Evolutionary conservation across 306 rosid species (phyloP), one percentile per base, ranked within the genome.

Genomic region (Vigna hirtella): DNA sequence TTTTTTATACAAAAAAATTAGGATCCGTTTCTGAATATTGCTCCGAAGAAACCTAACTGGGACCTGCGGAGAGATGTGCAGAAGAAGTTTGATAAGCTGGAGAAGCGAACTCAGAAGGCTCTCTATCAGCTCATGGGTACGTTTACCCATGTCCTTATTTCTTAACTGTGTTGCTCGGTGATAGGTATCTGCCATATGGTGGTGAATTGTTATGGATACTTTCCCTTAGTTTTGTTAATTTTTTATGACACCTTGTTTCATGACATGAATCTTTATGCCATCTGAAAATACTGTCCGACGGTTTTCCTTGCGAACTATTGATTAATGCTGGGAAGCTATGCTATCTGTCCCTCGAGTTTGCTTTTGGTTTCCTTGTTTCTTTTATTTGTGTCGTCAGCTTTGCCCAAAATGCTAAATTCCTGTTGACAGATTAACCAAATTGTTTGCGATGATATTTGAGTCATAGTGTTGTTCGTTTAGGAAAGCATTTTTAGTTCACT

Each of bases 11-110:
- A 40, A 40, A 40, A 40, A 42, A 3, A 11, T 4, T 55, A 92
- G 98, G 99, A 95, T 38, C 99, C 97, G 8, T 93, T 95, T 66
- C 90, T 95, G 66, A 95, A 89, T 77, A 95, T 95, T 81, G 98
- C 99, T 79, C 98, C 99, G 12, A 95, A 95, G 82, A 95, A 95
- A 74, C 99, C 99, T 30, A 95, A 95, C 66, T 95, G 99, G 99
- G 99, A 95, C 71, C 84, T 95, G 17, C 69, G 96, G 18, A 89
- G 98, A 86, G 99, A 93, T 43, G 99, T 95, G 81, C 98, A 95
- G 89, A 95, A 91, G 90, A 95, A 90, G 90, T 89, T 95, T 38
- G 98, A 95, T 84, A 93, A 91, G 88, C 94, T 95, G n/a, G 99
- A 91, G 79, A 91, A 82, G 70, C 87, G 91, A 61, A 91, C 99